Evolutionary conservation across 495 filamentous ascomycete genomes (phyloP), one percentile per base, ranked within the genome.

Genomic region (Neurospora sp.): DNA sequence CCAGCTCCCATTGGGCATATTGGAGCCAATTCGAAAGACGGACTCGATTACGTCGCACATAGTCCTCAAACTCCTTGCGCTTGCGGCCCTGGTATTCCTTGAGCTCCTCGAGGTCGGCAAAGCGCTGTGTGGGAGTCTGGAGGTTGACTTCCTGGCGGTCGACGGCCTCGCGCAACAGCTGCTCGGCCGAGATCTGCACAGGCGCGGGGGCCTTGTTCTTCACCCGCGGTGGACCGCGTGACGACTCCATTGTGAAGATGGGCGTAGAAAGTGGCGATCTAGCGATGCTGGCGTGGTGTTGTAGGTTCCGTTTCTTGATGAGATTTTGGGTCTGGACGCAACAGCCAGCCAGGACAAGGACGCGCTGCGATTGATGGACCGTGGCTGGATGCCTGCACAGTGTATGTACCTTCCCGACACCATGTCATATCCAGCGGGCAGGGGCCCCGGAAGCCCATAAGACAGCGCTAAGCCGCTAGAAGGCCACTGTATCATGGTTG

Each of bases 1-100:
- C 96, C 40, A 99, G 86, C 81, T 99, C 96, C 94, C 94, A 99
- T 73, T 92, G 89, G 44, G 96, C 96, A 86, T 99, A 99, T 75
- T 93, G 91, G 89, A 97, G 94, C 96, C 96, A 99, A 80, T 99
- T 98, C 82, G 96, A 96, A 87, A 98, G 94, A 75, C 97, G 97
- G 77, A 98, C 87, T 76, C 94, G 83, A 78, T 98, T 98, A 70
- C 96, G 92, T 72, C 93, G 91, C 69, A 98, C 93, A 92, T 97
- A 98, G 86, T 97, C 92, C 81, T 99, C 96, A 77, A 97, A 99
- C 78, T 98, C 96, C 81, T 94, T 96, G 75, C 96, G 86, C 83
- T 98, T 98, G 70, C 96, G 89, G 70, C 94, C 95, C 78, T 98
- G 96, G 83, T 92, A 97, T 81, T 98, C 96, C 84, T 98, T 95